phyloP scores from a whole-genome alignment of 1,139 yeast genomes.

The Scheffersomyces illinoinensis region DNA sequence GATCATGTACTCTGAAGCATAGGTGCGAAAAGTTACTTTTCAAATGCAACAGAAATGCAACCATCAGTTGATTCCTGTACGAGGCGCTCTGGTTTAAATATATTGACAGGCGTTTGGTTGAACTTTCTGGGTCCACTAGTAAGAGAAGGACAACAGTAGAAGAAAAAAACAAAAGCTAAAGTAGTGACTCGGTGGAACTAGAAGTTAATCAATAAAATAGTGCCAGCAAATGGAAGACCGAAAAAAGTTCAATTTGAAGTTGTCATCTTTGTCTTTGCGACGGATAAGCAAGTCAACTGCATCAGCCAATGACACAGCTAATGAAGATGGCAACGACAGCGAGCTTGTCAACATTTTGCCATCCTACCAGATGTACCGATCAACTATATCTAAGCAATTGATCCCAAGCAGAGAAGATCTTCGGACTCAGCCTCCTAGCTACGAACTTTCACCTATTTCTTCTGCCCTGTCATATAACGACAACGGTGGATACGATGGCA shows the following conservation, averaged over 20 bases:
- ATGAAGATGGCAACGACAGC: conserved; percentile 15
- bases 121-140: not conserved
- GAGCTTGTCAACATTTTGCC: conserved; percentile 42
- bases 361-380: conserved; percentile 43
- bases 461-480: conserved; percentile 18
- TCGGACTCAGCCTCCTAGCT: conserved; percentile 36
- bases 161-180: not conserved
- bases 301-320: conserved; percentile 1
- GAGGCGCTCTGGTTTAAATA: not conserved
- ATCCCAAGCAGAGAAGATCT: conserved; percentile 36
- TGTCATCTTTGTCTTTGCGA: conserved; percentile 14
- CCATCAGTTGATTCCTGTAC: not conserved
- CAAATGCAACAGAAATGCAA: not conserved
- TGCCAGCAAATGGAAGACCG: conserved; percentile 3
- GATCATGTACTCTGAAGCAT: too few species aligned
- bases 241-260: conserved; percentile 18
- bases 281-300: not conserved
- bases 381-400: conserved; percentile 38
- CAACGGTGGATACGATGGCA: conserved; percentile 14
- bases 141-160: not conserved
- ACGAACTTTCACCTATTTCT: conserved; percentile 30
- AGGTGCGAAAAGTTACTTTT: too few species aligned
- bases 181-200: not conserved
- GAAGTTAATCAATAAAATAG: not conserved
- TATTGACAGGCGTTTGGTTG: not conserved